These are phyloP conservation scores for Penicillium nordicum DNA, from an alignment of 2,329 filamentous ascomycete species.

Conservation along the genomic window DNA sequence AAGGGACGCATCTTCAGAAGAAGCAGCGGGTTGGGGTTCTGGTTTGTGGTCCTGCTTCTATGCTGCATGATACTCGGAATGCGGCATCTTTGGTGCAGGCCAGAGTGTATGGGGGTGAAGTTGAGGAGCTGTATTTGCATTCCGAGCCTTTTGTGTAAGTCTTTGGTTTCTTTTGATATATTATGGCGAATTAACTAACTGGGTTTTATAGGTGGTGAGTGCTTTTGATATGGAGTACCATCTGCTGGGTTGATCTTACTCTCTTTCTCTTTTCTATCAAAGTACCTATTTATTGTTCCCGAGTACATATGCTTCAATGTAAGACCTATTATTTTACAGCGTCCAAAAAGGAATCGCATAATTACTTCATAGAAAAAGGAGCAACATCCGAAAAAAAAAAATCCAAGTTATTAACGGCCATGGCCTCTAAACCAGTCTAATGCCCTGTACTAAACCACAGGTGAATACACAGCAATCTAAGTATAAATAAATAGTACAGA, in stretches of 20 bases:
- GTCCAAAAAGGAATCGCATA: not conserved
- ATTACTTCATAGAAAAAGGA: not conserved
- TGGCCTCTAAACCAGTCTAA: not conserved
- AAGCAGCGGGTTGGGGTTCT: slow-evolving; percentile 31
- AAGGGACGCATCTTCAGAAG: slow-evolving; percentile 5
- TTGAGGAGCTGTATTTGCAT: slow-evolving; percentile 44
- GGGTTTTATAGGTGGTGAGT: slow-evolving; percentile 9
- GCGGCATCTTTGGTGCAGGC: slow-evolving; percentile 45
- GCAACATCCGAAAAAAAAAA: not conserved
- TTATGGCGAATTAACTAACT: not conserved
- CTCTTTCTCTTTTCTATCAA: not conserved
- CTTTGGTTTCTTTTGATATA: slow-evolving; percentile 1
- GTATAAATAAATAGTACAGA: not conserved
- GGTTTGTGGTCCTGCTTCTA: slow-evolving; percentile 46
- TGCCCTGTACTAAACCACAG: not conserved
- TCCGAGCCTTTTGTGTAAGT: slow-evolving; percentile 48
- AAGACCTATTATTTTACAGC: not conserved
- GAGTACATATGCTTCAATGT: not conserved
- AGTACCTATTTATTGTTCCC: not conserved
- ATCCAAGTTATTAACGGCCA: not conserved
- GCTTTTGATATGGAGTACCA: not conserved
- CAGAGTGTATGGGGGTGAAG: slow-evolving; percentile 31
- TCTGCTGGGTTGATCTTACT: not conserved
- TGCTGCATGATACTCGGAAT: slow-evolving; percentile 49
- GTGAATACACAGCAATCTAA: not conserved